These are phyloP conservation scores for Spencermartinsiella ligniputridi DNA, from an alignment of 1,139 yeast genomes.

Conservation along the genomic window DNA sequence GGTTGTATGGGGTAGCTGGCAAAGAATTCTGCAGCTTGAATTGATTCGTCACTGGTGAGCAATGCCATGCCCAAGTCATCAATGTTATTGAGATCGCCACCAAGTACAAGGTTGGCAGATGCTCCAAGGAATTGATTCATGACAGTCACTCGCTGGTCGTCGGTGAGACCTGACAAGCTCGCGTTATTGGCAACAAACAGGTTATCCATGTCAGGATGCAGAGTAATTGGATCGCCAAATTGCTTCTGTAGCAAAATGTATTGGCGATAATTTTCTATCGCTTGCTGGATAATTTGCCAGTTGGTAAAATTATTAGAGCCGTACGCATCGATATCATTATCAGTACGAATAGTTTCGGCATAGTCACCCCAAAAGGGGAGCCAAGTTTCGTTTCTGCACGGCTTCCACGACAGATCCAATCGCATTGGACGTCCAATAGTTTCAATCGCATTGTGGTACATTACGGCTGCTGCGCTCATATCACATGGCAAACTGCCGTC, in stretches of 20 bases:
- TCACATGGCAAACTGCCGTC: constrained; percentile 9
- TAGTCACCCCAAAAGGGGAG: constrained; percentile 2
- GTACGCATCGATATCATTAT: constrained; percentile 7
- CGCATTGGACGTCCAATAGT: constrained; percentile 10
- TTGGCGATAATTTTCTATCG: constrained; percentile 11
- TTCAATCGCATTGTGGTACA: constrained; percentile 10
- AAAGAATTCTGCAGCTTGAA: constrained; percentile 8
- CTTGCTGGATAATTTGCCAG: constrained; percentile 8
- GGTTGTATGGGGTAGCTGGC: constrained; percentile 9
- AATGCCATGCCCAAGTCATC: constrained; percentile 8
- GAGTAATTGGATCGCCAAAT: constrained; percentile 2
- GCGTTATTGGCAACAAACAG: constrained; percentile 5
- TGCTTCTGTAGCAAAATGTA: constrained; percentile 6
- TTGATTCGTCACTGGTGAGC: constrained; percentile 4
- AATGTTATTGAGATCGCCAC: constrained; percentile 5
- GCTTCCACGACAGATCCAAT: constrained; percentile 12
- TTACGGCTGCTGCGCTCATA: constrained; percentile 7
- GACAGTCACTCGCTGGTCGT: constrained; percentile 6
- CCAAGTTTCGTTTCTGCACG: constrained; percentile 12
- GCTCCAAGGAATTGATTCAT: constrained; percentile 10
- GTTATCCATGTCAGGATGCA: constrained; percentile 12
- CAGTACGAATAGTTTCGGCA: constrained; percentile 9
- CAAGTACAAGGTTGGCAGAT: constrained; percentile 8
- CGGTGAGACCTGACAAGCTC: constrained; percentile 6
- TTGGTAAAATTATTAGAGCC: constrained; percentile 2